Percentiles rank a stretch among this genome's conserved stretches.
phyloP scores from a whole-genome alignment of 2,329 filamentous ascomycete species.

The Fusarium circinatum region DNA sequence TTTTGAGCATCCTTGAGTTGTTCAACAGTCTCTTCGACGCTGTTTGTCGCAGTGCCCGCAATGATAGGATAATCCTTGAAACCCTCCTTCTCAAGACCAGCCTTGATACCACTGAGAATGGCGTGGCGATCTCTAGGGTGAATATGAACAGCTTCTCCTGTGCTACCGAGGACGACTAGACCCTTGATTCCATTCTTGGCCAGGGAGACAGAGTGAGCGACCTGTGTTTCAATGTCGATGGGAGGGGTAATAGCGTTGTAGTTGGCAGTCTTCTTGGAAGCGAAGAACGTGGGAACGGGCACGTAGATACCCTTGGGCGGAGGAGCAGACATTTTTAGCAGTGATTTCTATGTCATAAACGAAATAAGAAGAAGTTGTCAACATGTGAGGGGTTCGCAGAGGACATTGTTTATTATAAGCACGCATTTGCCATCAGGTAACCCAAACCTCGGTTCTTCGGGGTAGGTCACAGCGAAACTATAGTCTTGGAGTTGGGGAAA shows the following conservation, averaged over 20 bases:
- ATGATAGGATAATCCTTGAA: constrained; percentile 70
- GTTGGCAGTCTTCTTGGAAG: constrained; percentile 51
- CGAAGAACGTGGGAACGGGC: constrained; percentile 73
- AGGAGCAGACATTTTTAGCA: constrained; percentile 40
- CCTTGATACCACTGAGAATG: constrained; percentile 65
- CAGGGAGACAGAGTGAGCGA: constrained; percentile 67
- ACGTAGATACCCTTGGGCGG: constrained; percentile 68
- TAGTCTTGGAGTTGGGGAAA: constrained; percentile 22
- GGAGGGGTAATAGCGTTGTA: constrained; percentile 59
- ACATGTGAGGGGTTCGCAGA: constrained; percentile 24
- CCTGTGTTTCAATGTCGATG: constrained; percentile 68
- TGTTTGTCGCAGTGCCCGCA: constrained; percentile 69
- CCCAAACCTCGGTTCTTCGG: constrained; percentile 39
- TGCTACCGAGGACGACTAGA: constrained; percentile 71
- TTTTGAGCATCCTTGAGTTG: constrained; percentile 65
- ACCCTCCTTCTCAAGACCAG: constrained; percentile 64
- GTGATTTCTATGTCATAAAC: not conserved
- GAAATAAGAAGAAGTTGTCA: not conserved
- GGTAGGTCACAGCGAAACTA: constrained; percentile 36
- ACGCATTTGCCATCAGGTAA: constrained; percentile 4
- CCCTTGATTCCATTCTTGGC: constrained; percentile 69
- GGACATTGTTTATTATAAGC: constrained; percentile 36
- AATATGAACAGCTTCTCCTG: constrained; percentile 72
- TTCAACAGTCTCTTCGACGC: constrained; percentile 69
- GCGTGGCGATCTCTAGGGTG: constrained; percentile 65